Evolutionary conservation across 305 asterid genomes (phyloP).

Genomic region (Ruellia speciosa): DNA sequence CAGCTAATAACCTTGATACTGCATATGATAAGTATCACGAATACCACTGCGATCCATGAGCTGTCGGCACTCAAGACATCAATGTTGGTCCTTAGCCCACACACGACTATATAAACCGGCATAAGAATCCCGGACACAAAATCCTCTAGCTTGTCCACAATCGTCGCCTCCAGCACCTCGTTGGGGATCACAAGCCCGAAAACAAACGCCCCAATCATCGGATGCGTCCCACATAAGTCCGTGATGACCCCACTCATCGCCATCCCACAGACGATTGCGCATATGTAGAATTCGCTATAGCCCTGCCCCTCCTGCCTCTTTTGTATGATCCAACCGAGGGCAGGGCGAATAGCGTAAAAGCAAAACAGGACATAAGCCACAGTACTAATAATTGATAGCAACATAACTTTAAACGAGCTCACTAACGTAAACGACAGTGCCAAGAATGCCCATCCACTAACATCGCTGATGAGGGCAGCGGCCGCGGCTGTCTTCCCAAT

Average conservation of each 20-base stretch:
- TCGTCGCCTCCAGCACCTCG: constrained; percentile 58
- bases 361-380: constrained; percentile 31
- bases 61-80: constrained; percentile 15
- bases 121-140: constrained; percentile 61
- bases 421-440: constrained; percentile 42
- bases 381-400: constrained; percentile 45
- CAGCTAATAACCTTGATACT: constrained; percentile 43
- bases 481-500: constrained; percentile 60
- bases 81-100: constrained; percentile 62
- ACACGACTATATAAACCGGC: constrained; percentile 73
- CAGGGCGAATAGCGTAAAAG: constrained; percentile 48
- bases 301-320: constrained; percentile 75
- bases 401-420: constrained; percentile 16
- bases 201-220: constrained; percentile 78
- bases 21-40: constrained; percentile 32
- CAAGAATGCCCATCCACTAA: constrained; percentile 53
- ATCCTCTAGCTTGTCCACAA: constrained; percentile 69
- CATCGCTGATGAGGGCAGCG: constrained; percentile 46
- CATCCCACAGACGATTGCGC: constrained; percentile 53
- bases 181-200: constrained; percentile 70
- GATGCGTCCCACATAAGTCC: constrained; percentile 72
- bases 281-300: constrained; percentile 67
- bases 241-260: constrained; percentile 47
- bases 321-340: constrained; percentile 50
- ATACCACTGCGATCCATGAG: constrained; percentile 23